Evolutionary conservation across 331 rosid species (phyloP).

Genomic region (Rosa hybrid): DNA sequence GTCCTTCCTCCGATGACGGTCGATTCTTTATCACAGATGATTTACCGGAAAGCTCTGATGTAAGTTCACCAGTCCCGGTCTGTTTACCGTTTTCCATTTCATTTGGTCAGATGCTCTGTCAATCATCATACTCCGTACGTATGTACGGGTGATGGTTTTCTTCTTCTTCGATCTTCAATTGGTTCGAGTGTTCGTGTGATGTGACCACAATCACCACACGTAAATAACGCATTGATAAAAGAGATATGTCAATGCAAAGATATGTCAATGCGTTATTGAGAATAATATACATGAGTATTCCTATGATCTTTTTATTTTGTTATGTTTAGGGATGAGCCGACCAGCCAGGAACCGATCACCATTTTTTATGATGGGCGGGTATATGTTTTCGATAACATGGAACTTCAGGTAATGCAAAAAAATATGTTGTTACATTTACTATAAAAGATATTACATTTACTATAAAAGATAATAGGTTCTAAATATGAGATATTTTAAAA

Average conservation of each 20-base stretch:
- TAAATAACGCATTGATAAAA: no score
- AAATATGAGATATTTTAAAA: no score
- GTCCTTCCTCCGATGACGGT: background rate
- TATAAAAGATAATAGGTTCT: no score
- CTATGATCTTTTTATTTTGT: background rate
- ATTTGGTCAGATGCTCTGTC: background rate
- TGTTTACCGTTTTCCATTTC: background rate
- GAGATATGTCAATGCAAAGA: background rate
- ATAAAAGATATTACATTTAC: background rate
- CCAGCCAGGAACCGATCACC: background rate
- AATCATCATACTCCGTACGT: background rate
- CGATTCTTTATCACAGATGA: background rate
- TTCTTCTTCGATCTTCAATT: background rate
- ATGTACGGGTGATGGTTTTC: background rate
- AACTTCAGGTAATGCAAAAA: constrained; percentile 30
- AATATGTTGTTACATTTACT: background rate
- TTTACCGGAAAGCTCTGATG: background rate
- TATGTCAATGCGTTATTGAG: background rate
- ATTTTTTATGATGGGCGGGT: constrained; percentile 23
- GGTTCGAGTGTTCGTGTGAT: background rate
- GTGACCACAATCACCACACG: background rate
- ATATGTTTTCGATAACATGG: constrained; percentile 25
- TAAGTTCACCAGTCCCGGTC: constrained; percentile 3
- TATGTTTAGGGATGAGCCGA: background rate
- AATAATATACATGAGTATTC: background rate